Percentiles rank a stretch among this genome's conserved stretches.
These are phyloP conservation scores for Penicillium psychrosexuale DNA, from an alignment of 2,329 filamentous ascomycete genomes.

Conservation along the genomic window DNA sequence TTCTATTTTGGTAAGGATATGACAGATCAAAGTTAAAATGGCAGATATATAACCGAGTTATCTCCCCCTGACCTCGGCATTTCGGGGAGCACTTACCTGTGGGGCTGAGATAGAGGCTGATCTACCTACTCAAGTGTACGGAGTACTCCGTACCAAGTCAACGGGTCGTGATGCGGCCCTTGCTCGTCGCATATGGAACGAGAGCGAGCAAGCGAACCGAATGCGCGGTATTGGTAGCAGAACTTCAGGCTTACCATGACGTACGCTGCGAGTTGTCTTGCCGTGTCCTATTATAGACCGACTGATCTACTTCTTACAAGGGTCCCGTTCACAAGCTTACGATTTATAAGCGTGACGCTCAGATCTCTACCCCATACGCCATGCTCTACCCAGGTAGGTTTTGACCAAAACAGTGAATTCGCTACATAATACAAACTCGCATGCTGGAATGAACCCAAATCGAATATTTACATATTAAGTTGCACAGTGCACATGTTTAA, in stretches of 20 bases:
- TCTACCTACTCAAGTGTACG: too few species aligned
- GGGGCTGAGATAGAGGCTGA: neutral
- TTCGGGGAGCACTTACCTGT: neutral
- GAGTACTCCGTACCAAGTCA: neutral
- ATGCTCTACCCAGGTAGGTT: neutral
- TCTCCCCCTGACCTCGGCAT: neutral
- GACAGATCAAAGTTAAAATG: neutral
- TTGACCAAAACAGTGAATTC: constrained; percentile 7
- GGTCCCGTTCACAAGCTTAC: neutral
- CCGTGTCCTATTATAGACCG: neutral
- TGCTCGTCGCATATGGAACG: neutral
- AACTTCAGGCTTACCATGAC: neutral
- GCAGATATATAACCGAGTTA: neutral
- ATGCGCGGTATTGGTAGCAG: neutral
- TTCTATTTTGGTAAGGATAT: neutral
- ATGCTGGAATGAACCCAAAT: constrained; percentile 17
- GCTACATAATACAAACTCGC: constrained; percentile 16
- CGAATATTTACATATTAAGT: constrained; percentile 24
- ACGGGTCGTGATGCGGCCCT: neutral
- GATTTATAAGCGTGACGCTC: neutral
- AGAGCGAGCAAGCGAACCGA: neutral
- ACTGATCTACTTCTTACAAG: neutral
- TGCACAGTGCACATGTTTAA: constrained; percentile 7
- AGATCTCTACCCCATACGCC: neutral
- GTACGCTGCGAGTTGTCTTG: neutral